These are phyloP conservation scores for Entomophthora muscae DNA, from an alignment of 371 early-diverging fungal species.

Conservation along the genomic window DNA sequence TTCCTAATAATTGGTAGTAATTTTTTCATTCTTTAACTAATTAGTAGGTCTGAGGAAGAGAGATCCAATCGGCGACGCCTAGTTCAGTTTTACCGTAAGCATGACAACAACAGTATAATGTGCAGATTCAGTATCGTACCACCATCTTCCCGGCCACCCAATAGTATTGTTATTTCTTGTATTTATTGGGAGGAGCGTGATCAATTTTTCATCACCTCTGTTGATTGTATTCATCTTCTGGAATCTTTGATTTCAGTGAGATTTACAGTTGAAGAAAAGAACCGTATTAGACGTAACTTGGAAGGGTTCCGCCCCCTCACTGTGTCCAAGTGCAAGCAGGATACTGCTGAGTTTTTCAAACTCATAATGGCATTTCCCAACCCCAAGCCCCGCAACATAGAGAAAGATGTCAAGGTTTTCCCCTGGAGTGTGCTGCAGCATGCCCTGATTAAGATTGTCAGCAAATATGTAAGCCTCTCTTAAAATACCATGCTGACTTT, in stretches of 20 bases:
- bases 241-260: conserved; percentile 54
- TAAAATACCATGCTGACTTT: not conserved
- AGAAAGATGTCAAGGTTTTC: conserved; percentile 74
- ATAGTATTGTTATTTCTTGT: conserved; percentile 56
- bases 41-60: conserved; percentile 31
- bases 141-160: conserved; percentile 27
- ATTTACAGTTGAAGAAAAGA: conserved; percentile 70
- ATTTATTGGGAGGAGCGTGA: conserved; percentile 61
- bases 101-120: conserved; percentile 34
- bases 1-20: conserved; percentile 27
- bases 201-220: conserved; percentile 59
- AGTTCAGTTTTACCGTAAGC: conserved; percentile 51
- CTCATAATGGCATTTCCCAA: conserved; percentile 65
- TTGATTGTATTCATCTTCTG: conserved; percentile 57
- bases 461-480: conserved; percentile 24
- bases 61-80: conserved; percentile 39
- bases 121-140: conserved; percentile 38
- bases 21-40: not conserved
- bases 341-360: conserved; percentile 57
- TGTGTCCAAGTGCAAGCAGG: conserved; percentile 51
- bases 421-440: conserved; percentile 44
- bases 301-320: conserved; percentile 68
- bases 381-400: conserved; percentile 70
- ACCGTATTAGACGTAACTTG: conserved; percentile 63
- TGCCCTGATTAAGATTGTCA: conserved; percentile 52